Base-by-base conservation (phyloP, 306 rosid genomes). In the Prunus armeniaca region DNA sequence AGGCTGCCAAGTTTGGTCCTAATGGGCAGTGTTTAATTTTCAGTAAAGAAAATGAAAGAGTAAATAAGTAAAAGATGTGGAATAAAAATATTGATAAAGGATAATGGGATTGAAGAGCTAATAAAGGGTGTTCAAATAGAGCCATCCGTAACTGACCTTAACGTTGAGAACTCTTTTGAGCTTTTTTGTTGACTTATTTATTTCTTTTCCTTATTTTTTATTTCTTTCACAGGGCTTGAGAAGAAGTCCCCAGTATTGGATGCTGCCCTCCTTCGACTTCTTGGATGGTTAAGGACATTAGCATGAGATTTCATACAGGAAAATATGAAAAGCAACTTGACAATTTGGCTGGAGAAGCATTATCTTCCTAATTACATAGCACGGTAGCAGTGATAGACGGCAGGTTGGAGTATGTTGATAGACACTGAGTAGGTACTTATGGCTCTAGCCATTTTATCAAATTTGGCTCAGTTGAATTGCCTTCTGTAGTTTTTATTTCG, bases 201-300 rank as follows among this genome's bases (percentile, higher is more conserved):
- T 45, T 68, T 70, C 14, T 51, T 73, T 58, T 69, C 34, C 79
- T 79, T 61, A 79, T 32, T 67, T 27, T 46, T 60, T 12, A 19
- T 41, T 61, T 32, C 55, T 58, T 72, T 65, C 61, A 69, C 85
- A 92, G 97, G 98, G 78, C 83, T 95, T 50, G 96, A 86, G 92
- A 89, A 90, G 81, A 95, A 90, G 85, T 92, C 96, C 28, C 92
- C 92, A n/a, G 62, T 86, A 64, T 82, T 90, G 87, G 99, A 95
- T 77, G 72, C 83, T 45, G 84, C 81, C 86, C 98, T 88, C 72
- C 98, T 90, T 82, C 73, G 87, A 51, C 76, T 88, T 72, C 97
- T 92, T 52, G 82, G 92, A 73, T 95, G 97, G 98, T 87, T 92
- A 3, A 86, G 96, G 79, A 84, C 93, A 76, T 68, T 95, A 71